phyloP scores from a whole-genome alignment of 805 yeast species.

The Komagataella kurtzmanii region DNA sequence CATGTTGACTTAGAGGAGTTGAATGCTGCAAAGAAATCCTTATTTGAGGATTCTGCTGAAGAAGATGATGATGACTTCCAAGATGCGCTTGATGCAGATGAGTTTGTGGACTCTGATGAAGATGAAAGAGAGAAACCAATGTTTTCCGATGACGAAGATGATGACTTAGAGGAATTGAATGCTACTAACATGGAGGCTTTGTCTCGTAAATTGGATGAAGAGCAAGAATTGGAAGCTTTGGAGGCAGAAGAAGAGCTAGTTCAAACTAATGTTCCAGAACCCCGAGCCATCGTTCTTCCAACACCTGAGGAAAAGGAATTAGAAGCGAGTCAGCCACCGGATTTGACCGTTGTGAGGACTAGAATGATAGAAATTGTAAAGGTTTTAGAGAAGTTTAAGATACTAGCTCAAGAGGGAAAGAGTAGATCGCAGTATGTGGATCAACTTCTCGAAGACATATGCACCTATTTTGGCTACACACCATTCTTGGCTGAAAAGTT shows the following conservation, averaged over 20 bases:
- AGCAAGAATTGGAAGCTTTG: constrained; percentile 41
- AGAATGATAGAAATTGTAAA: constrained; percentile 93
- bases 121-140: constrained; percentile 49
- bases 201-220: constrained; percentile 52
- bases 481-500: constrained; percentile 88
- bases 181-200: constrained; percentile 77
- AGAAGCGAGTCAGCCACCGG: constrained; percentile 44
- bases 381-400: constrained; percentile 82
- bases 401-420: constrained; percentile 70
- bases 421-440: constrained; percentile 74
- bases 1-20: constrained; percentile 42
- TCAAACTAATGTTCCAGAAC: constrained; percentile 45
- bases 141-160: constrained; percentile 65
- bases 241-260: constrained; percentile 51
- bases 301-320: constrained; percentile 46
- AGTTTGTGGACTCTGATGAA: constrained; percentile 52
- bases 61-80: constrained; percentile 23
- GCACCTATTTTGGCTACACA: constrained; percentile 88
- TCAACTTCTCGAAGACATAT: constrained; percentile 72
- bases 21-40: constrained; percentile 54
- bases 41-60: constrained; percentile 65
- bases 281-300: constrained; percentile 70
- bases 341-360: constrained; percentile 73
- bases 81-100: constrained; percentile 20
- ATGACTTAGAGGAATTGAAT: constrained; percentile 56